Evolutionary conservation across 768 basidiomycete genomes (phyloP).

Genomic region (Psilocybe cyanescens): DNA sequence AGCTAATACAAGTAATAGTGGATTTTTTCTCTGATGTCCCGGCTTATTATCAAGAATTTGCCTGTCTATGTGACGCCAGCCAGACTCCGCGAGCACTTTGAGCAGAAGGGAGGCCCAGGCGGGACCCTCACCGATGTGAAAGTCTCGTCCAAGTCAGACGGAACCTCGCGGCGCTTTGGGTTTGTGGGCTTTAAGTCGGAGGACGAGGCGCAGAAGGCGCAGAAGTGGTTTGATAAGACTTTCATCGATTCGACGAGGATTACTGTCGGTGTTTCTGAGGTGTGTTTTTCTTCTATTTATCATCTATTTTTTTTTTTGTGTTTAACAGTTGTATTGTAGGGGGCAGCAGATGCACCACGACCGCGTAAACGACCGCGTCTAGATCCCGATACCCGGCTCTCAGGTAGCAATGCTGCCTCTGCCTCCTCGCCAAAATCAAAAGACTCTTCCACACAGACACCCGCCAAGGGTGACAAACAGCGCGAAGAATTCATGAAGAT

Average conservation of each 20-base stretch:
- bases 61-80: conserved; percentile 70
- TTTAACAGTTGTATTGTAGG: conserved; percentile 41
- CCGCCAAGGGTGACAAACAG: conserved; percentile 40
- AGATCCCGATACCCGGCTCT: conserved; percentile 33
- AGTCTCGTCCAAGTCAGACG: conserved; percentile 75
- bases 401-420: conserved; percentile 11
- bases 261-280: conserved; percentile 77
- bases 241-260: conserved; percentile 84
- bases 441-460: conserved; percentile 8
- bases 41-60: conserved; percentile 83
- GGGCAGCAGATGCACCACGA: conserved; percentile 68
- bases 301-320: background rate
- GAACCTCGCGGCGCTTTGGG: conserved; percentile 84
- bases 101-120: conserved; percentile 57
- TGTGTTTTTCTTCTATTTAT: conserved; percentile 37
- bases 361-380: conserved; percentile 73
- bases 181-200: conserved; percentile 91
- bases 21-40: conserved; percentile 58
- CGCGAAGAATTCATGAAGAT: conserved; percentile 74
- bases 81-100: conserved; percentile 70
- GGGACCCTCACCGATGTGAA: conserved; percentile 87
- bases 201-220: conserved; percentile 72
- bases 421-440: conserved; percentile 9
- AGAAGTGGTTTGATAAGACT: conserved; percentile 83
- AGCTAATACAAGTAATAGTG: conserved; percentile 1